Evolutionary conservation across 108 stramenopile genomes (phyloP), one percentile per base, ranked within the genome.

Genomic region (Cylindrotheca fusiformis): DNA sequence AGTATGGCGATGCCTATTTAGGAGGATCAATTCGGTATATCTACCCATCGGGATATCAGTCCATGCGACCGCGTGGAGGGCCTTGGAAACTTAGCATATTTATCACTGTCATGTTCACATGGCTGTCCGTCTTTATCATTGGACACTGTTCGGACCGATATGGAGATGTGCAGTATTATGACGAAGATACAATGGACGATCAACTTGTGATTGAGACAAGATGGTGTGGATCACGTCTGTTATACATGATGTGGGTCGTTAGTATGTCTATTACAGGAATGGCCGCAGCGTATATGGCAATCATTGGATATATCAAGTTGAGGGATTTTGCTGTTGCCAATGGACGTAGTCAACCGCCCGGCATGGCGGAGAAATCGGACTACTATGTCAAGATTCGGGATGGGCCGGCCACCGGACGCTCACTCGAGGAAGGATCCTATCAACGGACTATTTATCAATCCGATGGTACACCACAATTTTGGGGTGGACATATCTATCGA

Each of bases 271-370:
- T 93, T 53, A 90, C 92, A 0, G 85, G 85, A 21, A 53, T 90
- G 60, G 70, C 78, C 2, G 62, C 83, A 48, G 85, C 86, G 49
- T 93, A 93, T 60, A 90, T 88, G 48, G 63, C 79, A 33, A 76
- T 90, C 64, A 93, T 93, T 74, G 92, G 92, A 8, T 93, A 93
- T 63, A 86, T 93, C 65, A 88, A 93, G 65, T 70, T 85, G 24
- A 68, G 92, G 8, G 91, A 93, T 65, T 82, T 90, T 68, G 85
- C 76, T 1, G 87, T 93, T 21, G 91, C 91, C 58, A 89, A 89
- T 61, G 70, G 72, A 20, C 53, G 91, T 46, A 76, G 75, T 69
- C 91, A 88, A 56, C 85, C 86, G 5, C 80, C 86, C 8, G 84
- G 75, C 2, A 48, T 74, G 50, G 27, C 67, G 21, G 76, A 68